These are phyloP conservation scores for Sisymbrium irio DNA, from an alignment of 345 rosid genomes.

Conservation along the genomic window DNA sequence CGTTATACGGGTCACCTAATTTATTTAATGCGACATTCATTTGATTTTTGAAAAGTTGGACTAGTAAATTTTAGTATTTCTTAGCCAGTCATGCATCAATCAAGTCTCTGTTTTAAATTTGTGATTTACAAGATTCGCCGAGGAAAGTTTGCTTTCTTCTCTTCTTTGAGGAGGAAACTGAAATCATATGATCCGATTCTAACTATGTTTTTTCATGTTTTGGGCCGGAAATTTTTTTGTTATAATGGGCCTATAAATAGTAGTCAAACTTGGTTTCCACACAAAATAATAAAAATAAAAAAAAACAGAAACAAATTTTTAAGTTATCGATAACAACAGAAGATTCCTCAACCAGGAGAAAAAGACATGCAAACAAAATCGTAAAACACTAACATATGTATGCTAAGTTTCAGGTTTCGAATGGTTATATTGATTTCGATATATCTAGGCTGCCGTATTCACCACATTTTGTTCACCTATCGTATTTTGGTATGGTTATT, in stretches of 20 bases:
- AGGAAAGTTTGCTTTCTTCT: not conserved
- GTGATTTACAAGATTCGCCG: not conserved
- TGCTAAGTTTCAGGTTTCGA: not conserved
- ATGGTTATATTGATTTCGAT: not conserved
- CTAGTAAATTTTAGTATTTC: not conserved
- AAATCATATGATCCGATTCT: not conserved
- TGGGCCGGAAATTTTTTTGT: not conserved
- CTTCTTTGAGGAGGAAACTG: not conserved
- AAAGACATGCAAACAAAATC: not conserved
- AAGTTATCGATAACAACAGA: not conserved
- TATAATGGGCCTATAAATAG: not conserved
- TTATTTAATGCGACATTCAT: conserved; percentile 25
- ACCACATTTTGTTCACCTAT: not conserved
- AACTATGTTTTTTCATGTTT: not conserved
- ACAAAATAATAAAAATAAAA: no score
- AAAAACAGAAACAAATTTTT: not conserved
- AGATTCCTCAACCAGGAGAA: not conserved
- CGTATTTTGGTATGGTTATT: not conserved
- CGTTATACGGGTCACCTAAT: conserved; percentile 29
- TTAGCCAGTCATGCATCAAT: conserved; percentile 17
- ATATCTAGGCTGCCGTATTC: not conserved
- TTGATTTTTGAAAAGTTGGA: not conserved
- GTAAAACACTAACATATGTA: not conserved
- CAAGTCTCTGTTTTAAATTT: not conserved
- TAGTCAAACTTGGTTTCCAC: not conserved